Base-by-base conservation (phyloP, 2,329 filamentous ascomycete genomes). In the Thielaviopsis cerberus region DNA sequence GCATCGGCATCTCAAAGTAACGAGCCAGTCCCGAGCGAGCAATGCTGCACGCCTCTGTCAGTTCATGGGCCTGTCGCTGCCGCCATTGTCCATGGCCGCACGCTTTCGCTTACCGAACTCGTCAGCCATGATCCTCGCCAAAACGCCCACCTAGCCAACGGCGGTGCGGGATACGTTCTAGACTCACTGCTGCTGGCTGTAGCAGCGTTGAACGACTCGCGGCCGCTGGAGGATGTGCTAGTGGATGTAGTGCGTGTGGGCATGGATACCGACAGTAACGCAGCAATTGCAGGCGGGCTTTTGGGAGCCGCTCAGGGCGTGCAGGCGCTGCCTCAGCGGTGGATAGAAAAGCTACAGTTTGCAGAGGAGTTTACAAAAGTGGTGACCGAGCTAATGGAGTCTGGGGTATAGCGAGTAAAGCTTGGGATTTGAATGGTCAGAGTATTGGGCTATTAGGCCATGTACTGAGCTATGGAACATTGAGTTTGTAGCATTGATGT, bases 191-290 rank as follows among this genome's bases (percentile, higher is more conserved):
- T 63, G 1, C 30, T 76, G 3, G 70, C 69, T 0, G 63, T 75
- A 1, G 71, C 72, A 0, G 73, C 74, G 0, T 41, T 74, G n/a
- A 58, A 74, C 1, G 73, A 76, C 57, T 25, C 59, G 1, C 64
- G 72, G 37, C 59, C 63, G 8, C 61, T 74, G 4, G 73, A 72
- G 53, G 71, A 75, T n/a, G 63, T 74, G 10, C 58, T 76, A 3
- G 68, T 75, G 0, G 72, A 76, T 62, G 69, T 76, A 22, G 71
- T 75, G 7, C 63, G 71, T 3, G 65, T 76, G 30, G 73, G 74
- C 1, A 64, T 63, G 17, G 73, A 76, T 58, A 72, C 72, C 0
- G 74, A 76, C 60, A 75, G 73, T 0, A 76, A 76, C 57, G 73
- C 63, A 0, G 73, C 73, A 0, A 69, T 76, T 50, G 72, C 73